Evolutionary conservation across 2,329 filamentous ascomycete species (phyloP), one percentile per base, ranked within the genome.

Genomic region (Verticillium klebahnii): DNA sequence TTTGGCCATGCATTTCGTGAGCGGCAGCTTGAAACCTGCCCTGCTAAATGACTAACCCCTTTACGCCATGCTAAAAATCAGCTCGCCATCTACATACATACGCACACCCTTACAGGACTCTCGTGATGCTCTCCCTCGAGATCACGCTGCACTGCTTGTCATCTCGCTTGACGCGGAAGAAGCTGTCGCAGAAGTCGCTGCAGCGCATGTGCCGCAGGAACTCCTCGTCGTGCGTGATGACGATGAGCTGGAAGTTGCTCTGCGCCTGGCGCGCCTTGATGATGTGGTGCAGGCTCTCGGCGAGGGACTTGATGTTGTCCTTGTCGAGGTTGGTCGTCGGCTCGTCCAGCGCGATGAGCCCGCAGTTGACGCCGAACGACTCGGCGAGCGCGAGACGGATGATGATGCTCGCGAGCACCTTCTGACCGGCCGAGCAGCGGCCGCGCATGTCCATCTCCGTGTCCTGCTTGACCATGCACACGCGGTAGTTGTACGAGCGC

Each of bases 391-490:
- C 95, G 32, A 99, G 85, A 1, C 95, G 93, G 74, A 99, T 97
- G 76, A 99, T 96, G 78, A 99, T 99, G 75, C 89, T 93, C 5
- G 95, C 95, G 32, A 99, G 86, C 32, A 99, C 94, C 77, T 96
- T 97, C 74, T 99, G 95, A 3, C 95, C 95, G 1, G 95, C 95
- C 67, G 91, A 96, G 82, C 95, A 99, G 61, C 95, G 91, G 1
- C 95, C 96, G 65, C 95, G 92, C 95, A 99, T 99, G 78, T 99
- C 95, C 93, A 99, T 97, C 76, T 99, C 95, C 0, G 91, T 92
- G 71, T 96, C 93, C 73, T 94, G 90, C 79, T 99, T 99, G 68
- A 97, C 88, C 95, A 99, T 99, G 76, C 92, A 93, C 6, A 99
- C 89, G 56, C 95, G 91, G 80, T 99, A 99, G 77, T 99, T 98